Base-by-base conservation (phyloP, 371 early-diverging fungal species). In the Paraphysoderma sedebokerense region DNA sequence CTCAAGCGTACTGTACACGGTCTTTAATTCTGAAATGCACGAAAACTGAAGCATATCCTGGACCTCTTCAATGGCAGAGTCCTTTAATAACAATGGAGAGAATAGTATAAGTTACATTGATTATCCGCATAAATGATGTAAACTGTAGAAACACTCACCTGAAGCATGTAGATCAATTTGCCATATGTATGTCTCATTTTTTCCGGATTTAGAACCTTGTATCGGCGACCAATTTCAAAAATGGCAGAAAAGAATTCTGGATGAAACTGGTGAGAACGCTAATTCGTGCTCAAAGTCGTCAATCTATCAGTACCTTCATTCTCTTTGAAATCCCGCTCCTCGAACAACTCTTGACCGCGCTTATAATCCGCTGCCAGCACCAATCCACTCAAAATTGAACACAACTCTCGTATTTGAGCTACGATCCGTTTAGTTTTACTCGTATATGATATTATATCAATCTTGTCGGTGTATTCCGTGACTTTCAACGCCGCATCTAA, bases 201-300 rank as follows among this genome's bases (percentile, higher is more conserved):
- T 59, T 95, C 95, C 0, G 97, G 97, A 50, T 93, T 96, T 89
- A 89, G 88, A 53, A 95, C 87, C 67, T 96, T 96, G 62, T 96
- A 85, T 30, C 97, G 66, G 40, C 97, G 77, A 15, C 97, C 97
- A 47, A 96, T 76, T 62, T 96, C 97, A 58, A 92, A 89, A n/a
- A 91, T 76, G 35, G 62, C 69, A 49, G 85, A 85, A 63, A 79
- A 93, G 46, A 95, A 88, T 44, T 77, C 30, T 9, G 6, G 5
- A 22, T 34, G n/a, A 34, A 34, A 13, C n/a, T 12, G 12, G 34
- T 34, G 34, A 34, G n/a, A 13, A 34, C 34, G 13, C 12, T 34
- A n/a, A 34, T 13, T 34, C 34, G 13, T 34, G 34, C 12, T 12
- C n/a, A 34, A 34, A 26, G 17, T 32, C 42, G 31, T 12, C n/a